Percentiles rank a stretch among this genome's conserved stretches.
phyloP scores from a whole-genome alignment of 176 grass and related monocot genomes.

The Bolboschoenus planiculmis region DNA sequence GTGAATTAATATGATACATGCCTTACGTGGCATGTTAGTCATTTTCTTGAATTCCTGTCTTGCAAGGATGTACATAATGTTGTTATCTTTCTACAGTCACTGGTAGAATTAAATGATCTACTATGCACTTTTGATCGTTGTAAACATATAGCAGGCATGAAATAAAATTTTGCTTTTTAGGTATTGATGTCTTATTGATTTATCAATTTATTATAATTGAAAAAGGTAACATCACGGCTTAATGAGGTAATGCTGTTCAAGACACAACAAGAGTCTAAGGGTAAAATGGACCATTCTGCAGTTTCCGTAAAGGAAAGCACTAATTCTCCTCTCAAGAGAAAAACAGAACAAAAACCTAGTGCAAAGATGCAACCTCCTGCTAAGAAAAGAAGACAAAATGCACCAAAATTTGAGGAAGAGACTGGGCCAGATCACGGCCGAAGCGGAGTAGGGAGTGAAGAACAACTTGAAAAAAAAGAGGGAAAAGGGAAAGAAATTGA shows the following conservation, averaged over 20 bases:
- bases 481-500: conserved; percentile 18
- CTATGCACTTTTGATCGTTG: not conserved
- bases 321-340: conserved; percentile 70
- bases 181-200: not conserved
- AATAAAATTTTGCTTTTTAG: not conserved
- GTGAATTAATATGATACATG: not conserved
- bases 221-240: conserved; percentile 64
- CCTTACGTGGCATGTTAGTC: not conserved
- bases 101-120: not conserved
- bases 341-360: conserved; percentile 49
- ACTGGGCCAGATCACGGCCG: conserved; percentile 24
- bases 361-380: conserved; percentile 41
- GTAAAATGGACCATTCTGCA: conserved; percentile 22
- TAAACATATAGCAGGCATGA: not conserved
- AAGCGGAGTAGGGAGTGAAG: conserved; percentile 26
- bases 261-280: conserved; percentile 67
- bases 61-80: not conserved
- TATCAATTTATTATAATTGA: conserved; percentile 13
- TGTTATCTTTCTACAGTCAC: not conserved
- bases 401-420: conserved; percentile 24
- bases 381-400: conserved; percentile 69
- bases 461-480: conserved; percentile 29
- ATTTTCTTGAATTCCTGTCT: not conserved
- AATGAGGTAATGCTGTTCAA: conserved; percentile 78
- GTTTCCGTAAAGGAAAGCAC: conserved; percentile 21